Evolutionary conservation across 208 protist genomes (phyloP), one percentile per base, ranked within the genome.

Genomic region (Wallacemonas collosoma): DNA sequence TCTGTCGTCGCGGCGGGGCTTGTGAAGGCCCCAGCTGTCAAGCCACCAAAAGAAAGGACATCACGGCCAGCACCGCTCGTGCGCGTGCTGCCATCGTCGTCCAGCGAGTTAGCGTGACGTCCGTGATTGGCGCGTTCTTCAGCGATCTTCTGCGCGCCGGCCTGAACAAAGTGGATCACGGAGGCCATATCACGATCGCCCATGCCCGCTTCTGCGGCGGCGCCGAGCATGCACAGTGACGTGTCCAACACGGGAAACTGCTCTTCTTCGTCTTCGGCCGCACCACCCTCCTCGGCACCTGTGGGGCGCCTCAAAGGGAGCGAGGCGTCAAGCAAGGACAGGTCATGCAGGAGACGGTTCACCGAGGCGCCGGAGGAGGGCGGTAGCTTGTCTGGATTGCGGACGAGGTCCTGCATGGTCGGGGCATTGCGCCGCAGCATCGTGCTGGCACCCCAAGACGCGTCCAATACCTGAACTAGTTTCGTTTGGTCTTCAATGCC

Each of bases 351-450:
- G 14, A 96, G 69, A 43, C 71, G 75, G 48, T 93, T 80, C 3
- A 96, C 80, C 57, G 66, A 87, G 45, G 82, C 74, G 6, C 82
- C 75, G 26, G 85, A 90, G 17, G 82, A 72, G 15, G 87, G 87
- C 3, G 89, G 76, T 38, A 88, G 54, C 63, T 83, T 90, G 48
- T 93, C 90, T 0, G 88, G 89, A 66, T 87, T 90, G 51, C 88
- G 85, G 60, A 97, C 73, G 15, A 94, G 79, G 58, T 93, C 83
- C 80, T 95, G 88, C 90, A 95, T 90, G 26, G 83, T 82, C 39
- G 84, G 75, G 2, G 88, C 90, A 77, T 93, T 95, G 60, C 93
- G 86, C 39, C 91, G 88, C 73, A 95, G 85, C 89, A 95, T 95
- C 54, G 88, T 95, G 79, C 88, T 94, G 4, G 78, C 69, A 65